Conservation (phyloP, 2,329 filamentous ascomycete species). For the Colletotrichum horii region DNA sequence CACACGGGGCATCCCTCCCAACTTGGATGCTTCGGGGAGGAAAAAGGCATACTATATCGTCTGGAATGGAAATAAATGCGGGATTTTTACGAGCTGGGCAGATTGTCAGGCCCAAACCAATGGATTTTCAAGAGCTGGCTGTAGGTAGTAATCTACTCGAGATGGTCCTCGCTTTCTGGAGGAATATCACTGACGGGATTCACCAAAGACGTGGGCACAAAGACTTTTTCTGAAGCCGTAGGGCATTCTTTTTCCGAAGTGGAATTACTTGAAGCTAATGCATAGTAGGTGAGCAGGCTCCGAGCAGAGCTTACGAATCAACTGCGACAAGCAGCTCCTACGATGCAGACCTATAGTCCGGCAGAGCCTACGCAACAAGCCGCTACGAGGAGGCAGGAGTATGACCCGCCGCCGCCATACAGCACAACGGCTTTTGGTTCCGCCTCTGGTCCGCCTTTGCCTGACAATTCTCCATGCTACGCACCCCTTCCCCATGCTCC, state of each 20-base stretch:
- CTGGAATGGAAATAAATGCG: neutral
- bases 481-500: too few species aligned
- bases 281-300: neutral
- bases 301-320: neutral
- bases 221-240: neutral
- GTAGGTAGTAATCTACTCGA: rapidly evolving
- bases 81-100: rapidly evolving
- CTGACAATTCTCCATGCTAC: too few species aligned
- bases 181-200: neutral
- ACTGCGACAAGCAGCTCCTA: neutral
- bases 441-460: too few species aligned
- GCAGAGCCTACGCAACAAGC: neutral
- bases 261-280: neutral
- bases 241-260: neutral
- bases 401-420: too few species aligned
- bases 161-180: neutral
- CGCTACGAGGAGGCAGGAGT: neutral
- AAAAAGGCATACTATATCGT: neutral
- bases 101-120: neutral
- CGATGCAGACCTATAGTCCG: neutral
- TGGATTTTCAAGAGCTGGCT: neutral
- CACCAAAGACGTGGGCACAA: neutral
- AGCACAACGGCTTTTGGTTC: too few species aligned
- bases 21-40: neutral
- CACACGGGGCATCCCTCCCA: neutral